These are phyloP conservation scores for Pythium aphanidermatum DNA, from an alignment of 352 stramenopile genomes.

Conservation along the genomic window DNA sequence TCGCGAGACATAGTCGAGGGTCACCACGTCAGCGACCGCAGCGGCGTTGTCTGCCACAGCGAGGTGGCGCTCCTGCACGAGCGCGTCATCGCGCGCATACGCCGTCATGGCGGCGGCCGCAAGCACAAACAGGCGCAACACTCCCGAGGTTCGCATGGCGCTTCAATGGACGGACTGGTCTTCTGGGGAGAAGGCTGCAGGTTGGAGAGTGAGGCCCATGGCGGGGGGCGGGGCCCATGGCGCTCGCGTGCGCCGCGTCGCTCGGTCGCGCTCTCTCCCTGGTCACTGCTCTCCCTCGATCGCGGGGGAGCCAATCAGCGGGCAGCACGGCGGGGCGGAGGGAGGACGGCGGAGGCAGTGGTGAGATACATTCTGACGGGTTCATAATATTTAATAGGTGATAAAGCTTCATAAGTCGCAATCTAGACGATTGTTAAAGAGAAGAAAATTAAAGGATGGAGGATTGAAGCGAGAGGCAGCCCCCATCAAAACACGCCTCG, in stretches of 20 bases:
- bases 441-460: not conserved
- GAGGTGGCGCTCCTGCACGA: conserved; percentile 12
- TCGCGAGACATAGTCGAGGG: conserved; percentile 4
- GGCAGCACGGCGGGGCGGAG: not conserved
- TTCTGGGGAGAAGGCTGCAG: conserved; percentile 8
- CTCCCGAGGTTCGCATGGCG: conserved; percentile 51
- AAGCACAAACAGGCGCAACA: conserved; percentile 46
- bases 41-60: conserved; percentile 2
- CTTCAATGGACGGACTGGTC: not conserved
- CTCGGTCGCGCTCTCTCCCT: not conserved
- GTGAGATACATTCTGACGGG: not conserved
- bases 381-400: not conserved
- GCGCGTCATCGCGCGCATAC: conserved; percentile 20
- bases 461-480: conserved; percentile 19
- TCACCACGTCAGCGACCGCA: not conserved
- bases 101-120: conserved; percentile 40
- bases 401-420: not conserved
- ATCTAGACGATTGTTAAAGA: not conserved
- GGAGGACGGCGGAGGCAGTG: conserved; percentile 1
- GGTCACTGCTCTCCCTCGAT: conserved; percentile 16
- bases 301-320: conserved; percentile 22
- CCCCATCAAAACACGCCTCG: conserved; percentile 9
- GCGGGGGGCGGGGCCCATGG: conserved; percentile 5
- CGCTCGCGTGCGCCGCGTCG: not conserved
- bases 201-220: conserved; percentile 7